These are phyloP conservation scores for Sclerotinia glacialis DNA, from an alignment of 2,329 filamentous ascomycete genomes.

Conservation along the genomic window DNA sequence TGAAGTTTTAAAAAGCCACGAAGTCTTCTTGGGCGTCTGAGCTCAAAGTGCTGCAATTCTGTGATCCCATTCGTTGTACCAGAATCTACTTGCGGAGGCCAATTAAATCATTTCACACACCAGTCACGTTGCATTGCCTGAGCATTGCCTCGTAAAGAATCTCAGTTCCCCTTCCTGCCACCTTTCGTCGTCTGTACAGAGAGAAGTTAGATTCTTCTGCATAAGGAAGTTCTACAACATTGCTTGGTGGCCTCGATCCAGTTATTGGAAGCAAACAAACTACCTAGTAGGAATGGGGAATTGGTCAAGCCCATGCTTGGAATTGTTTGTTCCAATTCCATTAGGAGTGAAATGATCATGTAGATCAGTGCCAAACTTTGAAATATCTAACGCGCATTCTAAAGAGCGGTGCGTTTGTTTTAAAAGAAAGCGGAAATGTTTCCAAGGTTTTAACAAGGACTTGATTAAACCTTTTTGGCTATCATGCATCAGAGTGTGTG, in stretches of 20 bases:
- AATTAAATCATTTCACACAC: neutral
- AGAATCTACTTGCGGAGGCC: neutral
- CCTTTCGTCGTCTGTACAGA: neutral
- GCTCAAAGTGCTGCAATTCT: constrained; percentile 2
- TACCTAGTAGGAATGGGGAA: neutral
- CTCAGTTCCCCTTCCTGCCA: neutral
- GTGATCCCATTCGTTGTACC: constrained; percentile 1
- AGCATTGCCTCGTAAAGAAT: neutral
- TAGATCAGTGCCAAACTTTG: constrained; percentile 12
- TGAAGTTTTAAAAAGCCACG: constrained; percentile 3
- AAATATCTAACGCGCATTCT: neutral
- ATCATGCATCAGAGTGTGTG: constrained; percentile 12
- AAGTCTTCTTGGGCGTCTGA: neutral
- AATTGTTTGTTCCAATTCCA: constrained; percentile 10
- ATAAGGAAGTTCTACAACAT: constrained; percentile 19
- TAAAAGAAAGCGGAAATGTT: neutral
- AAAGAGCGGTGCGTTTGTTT: neutral
- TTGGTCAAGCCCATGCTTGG: neutral
- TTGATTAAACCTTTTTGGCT: constrained; percentile 10
- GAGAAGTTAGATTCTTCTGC: constrained; percentile 4
- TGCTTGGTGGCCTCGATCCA: constrained; percentile 2
- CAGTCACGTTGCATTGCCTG: constrained; percentile 4
- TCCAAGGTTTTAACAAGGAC: constrained; percentile 8
- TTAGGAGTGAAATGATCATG: constrained; percentile 1
- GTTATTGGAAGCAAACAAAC: constrained; percentile 14